Evolutionary conservation across 805 yeast genomes (phyloP).

Genomic region (Suhomyces kilbournensis): DNA sequence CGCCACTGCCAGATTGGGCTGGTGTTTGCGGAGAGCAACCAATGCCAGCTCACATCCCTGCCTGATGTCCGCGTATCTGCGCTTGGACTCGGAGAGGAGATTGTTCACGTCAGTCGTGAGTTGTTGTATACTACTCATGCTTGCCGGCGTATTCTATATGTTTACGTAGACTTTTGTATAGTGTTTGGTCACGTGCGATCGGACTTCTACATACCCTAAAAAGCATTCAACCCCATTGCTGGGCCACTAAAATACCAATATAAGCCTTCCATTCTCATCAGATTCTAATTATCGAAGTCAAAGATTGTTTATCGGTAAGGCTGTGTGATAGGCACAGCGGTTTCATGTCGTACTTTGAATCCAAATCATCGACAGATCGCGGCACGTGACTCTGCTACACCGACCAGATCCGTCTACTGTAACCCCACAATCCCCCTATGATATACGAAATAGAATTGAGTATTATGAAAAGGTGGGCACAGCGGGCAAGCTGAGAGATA

Average conservation of each 20-base stretch:
- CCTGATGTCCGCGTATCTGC: slow-evolving; percentile 68
- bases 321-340: too few relatives aligned
- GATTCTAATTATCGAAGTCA: too few relatives aligned
- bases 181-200: neutral
- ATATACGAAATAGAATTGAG: too few relatives aligned
- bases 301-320: too few relatives aligned
- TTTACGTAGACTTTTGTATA: neutral
- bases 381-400: neutral
- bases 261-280: too few relatives aligned
- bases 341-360: too few relatives aligned
- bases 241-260: too few relatives aligned
- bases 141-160: neutral
- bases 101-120: slow-evolving; percentile 56
- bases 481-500: too few relatives aligned
- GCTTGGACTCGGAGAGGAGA: slow-evolving; percentile 65
- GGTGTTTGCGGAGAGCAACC: slow-evolving; percentile 11
- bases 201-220: neutral
- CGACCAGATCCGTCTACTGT: neutral
- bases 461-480: too few relatives aligned
- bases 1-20: slow-evolving; percentile 15
- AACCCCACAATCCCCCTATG: too few relatives aligned
- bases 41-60: slow-evolving; percentile 35
- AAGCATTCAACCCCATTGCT: too few relatives aligned
- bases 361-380: too few relatives aligned
- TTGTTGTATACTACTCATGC: slow-evolving; percentile 38